A percentile compares a stretch with the other conserved stretches of the same genome.
Evolutionary conservation across 192 early-diverging fungal genomes (phyloP).

Genomic region (Coemansia sp.): DNA sequence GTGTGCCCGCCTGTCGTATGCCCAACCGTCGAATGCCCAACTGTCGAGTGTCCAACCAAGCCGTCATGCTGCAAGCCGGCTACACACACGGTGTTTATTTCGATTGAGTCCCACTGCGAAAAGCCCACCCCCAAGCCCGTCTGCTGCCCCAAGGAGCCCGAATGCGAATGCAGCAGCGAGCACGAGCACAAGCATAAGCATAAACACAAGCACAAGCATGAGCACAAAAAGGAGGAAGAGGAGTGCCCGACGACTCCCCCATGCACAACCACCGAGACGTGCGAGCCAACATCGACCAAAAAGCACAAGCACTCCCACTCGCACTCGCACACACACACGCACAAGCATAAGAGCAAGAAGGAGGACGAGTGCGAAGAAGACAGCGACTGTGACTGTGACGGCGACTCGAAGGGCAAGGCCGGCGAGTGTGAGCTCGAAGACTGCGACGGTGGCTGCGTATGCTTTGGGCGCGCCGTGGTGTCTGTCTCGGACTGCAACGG

Average conservation of each 20-base stretch:
- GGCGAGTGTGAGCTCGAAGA: constrained; percentile 16
- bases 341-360: constrained; percentile 10
- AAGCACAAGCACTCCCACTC: constrained; percentile 22
- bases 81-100: constrained; percentile 43
- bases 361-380: constrained; percentile 1
- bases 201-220: constrained; percentile 27
- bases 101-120: constrained; percentile 37
- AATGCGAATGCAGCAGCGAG: constrained; percentile 11
- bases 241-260: constrained; percentile 6
- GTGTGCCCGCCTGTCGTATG: not conserved
- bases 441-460: constrained; percentile 17
- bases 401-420: not conserved
- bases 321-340: constrained; percentile 25
- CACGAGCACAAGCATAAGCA: constrained; percentile 11
- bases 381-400: not conserved
- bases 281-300: constrained; percentile 17
- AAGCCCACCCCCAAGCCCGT: constrained; percentile 7
- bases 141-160: constrained; percentile 13
- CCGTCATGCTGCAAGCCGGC: not conserved
- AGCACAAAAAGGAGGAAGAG: constrained; percentile 14
- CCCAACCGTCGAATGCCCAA: not conserved
- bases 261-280: not conserved
- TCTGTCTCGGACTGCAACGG: constrained; percentile 27
- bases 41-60: not conserved
- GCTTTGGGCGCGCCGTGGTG: constrained; percentile 42